Evolutionary conservation across 2,329 filamentous ascomycete genomes (phyloP), one percentile per base, ranked within the genome.

Genomic region (Magnaporthales sp.): DNA sequence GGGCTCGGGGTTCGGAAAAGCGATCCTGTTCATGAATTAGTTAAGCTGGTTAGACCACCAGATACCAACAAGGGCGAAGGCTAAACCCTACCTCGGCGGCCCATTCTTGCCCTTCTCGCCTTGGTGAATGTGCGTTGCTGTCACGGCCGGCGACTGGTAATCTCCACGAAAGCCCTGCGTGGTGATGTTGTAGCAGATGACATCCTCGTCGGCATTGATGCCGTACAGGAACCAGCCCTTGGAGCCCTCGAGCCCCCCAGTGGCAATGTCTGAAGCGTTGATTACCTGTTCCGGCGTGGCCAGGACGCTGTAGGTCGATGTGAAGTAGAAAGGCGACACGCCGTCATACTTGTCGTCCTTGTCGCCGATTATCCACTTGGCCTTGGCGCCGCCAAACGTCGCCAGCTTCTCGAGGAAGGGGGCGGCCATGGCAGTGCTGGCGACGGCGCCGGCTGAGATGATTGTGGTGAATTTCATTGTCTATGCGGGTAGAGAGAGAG

Each of bases 101-200:
- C 82, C 82, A 13, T 77, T 72, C 15, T 71, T 71, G 63, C 81
- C 81, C 60, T 73, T 75, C 4, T 71, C 75, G 5, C 77, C 80
- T 70, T 83, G 74, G 73, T 84, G 81, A 68, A 84, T 77, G 71
- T 84, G 81, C 4, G 81, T 84, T 58, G 81, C 80, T 6, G 81
- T 84, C 7, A 72, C 67, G 26, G 82, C 81, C 0, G 78, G 74
- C 1, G 80, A 82, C 63, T 73, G 70, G 71, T 83, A 84, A 5
- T 75, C 72, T 65, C 81, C 81, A 9, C 73, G 74, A 61, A 84
- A 78, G 69, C 76, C 77, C 65, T 75, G 73, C 46, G 84, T 76
- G n/a, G 76, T 80, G 71, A 83, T 84, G 73, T 83, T 78, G 62
- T 71, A 75, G 70, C 74, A 75, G 51, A 75, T 74, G 5, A 69